Base-by-base conservation (phyloP, 2,329 filamentous ascomycete genomes). In the Arthroderma sp. region DNA sequence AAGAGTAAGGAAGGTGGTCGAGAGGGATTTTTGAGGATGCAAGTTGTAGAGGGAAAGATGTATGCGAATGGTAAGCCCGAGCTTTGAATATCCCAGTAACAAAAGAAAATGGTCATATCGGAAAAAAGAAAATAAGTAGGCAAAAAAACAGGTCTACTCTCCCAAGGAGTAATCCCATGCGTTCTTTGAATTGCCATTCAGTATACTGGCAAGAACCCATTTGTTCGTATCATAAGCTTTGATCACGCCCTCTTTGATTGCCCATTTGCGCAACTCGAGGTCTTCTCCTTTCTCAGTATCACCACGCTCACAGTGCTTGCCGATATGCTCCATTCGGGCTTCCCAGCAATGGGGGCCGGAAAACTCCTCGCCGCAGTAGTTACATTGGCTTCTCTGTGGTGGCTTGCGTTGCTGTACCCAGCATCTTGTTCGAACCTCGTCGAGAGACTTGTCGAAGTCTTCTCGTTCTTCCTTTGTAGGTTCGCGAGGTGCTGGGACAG, bases 281-380 rank as follows among this genome's bases (percentile, higher is more conserved):
- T 69, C 61, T 61, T 72, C 54, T 5, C 51, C 40, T 53, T 66
- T 53, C n/a, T 57, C 44, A 29, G 52, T 34, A 43, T 63, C 51
- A 5, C 60, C 59, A 51, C 80, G 81, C 62, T 91, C 86, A 38
- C 89, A 71, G 60, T 95, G 88, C 47, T 77, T 73, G 0, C 84
- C 86, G 2, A 94, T 77, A 63, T 95, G 88, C 61, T 95, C 88
- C 78, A 94, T 86, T 27, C 84, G 73, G 46, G 80, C 73, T 47
- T 91, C 83, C 87, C 87, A 94, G 7, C 77, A 77, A 4, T 68
- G 72, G 0, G 58, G 49, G 0, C 82, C 84, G 4, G 68, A 60
- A 56, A 93, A 94, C 1, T 60, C 58, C 40, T 56, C 47, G 2
- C 46, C 56, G 60, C 88, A 95, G 49, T 74, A 75, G 0, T 58